Conservation (phyloP, 768 basidiomycete species). For the Podaxis sp. region DNA sequence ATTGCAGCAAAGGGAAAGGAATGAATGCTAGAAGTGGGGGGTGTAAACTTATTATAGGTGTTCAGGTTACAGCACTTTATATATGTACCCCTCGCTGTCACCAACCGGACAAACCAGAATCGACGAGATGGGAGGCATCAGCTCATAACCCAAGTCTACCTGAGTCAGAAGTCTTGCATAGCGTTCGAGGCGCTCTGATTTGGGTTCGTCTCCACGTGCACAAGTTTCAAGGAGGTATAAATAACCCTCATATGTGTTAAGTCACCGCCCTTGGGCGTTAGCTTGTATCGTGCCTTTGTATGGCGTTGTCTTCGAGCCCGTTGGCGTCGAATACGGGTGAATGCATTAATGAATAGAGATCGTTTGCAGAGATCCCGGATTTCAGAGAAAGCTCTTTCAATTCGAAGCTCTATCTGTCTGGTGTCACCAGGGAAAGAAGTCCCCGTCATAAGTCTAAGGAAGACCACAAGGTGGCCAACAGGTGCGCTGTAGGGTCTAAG, state of each 20-base stretch:
- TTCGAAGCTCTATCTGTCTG: no score
- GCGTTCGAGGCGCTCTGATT: not conserved
- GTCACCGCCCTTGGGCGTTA: not conserved
- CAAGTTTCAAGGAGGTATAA: not conserved
- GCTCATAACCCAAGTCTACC: not conserved
- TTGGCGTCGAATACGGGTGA: no score
- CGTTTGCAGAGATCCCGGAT: no score
- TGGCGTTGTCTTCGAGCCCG: not conserved
- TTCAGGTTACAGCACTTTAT: not conserved
- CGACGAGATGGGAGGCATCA: conserved; percentile 1
- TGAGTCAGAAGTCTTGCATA: not conserved
- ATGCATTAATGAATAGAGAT: no score
- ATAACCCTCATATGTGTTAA: not conserved
- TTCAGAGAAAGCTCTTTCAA: no score
- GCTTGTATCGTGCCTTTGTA: not conserved
- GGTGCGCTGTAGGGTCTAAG: not conserved
- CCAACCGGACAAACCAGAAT: not conserved
- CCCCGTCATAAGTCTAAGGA: no score
- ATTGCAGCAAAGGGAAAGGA: not conserved
- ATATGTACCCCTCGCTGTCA: not conserved
- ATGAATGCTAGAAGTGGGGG: not conserved
- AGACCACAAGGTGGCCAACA: not conserved
- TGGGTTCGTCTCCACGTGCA: not conserved
- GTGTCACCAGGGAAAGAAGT: no score
- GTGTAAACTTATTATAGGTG: not conserved